Evolutionary conservation across 2,329 filamentous ascomycete genomes (phyloP), one percentile per base, ranked within the genome.

Genomic region (Ascochyta clinopodiicola): DNA sequence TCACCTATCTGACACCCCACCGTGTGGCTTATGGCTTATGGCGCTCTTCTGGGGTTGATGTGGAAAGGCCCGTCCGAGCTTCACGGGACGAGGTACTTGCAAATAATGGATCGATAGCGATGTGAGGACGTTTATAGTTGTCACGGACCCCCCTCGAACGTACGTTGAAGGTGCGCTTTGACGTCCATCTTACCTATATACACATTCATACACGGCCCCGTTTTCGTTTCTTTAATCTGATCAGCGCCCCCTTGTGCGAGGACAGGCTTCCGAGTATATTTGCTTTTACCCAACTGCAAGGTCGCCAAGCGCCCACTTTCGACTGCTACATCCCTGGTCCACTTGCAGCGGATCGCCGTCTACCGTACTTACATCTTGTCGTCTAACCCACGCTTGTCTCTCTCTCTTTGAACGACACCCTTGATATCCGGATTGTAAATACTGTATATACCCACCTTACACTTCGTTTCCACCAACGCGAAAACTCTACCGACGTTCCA

Each of bases 1-100:
- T 44, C 58, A 59, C 59, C 51, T 70, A 68, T 69, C 66, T 66
- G 56, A 62, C 67, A 67, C 64, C 68, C 69, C 69, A 67, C 68
- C 60, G 52, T 48, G 35, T 50, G 46, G 46, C 46, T 56, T 46
- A 56, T 62, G 67, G 62, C 62, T 64, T 24, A 56, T 62, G 67
- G 62, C 62, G 63, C 6, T 64, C 60, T 47, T 49, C 53, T 56
- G 46, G 58, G 47, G 50, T 57, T 56, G 55, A 61, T 57, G 59
- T 62, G 37, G 56, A 13, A 51, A 21, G 44, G 29, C 44, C 44
- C 34, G 60, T 56, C 56, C 56, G 57, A 61, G 63, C 63, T 51
- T 51, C 50, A 25, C 46, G 52, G 52, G 52, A 50, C 46, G 24
- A 42, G 15, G 46, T 35, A 51, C 17, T 17, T 17, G 17, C 17